Evolutionary conservation across 108 stramenopile genomes (phyloP).

Genomic region (Mediolabrus comicus): DNA sequence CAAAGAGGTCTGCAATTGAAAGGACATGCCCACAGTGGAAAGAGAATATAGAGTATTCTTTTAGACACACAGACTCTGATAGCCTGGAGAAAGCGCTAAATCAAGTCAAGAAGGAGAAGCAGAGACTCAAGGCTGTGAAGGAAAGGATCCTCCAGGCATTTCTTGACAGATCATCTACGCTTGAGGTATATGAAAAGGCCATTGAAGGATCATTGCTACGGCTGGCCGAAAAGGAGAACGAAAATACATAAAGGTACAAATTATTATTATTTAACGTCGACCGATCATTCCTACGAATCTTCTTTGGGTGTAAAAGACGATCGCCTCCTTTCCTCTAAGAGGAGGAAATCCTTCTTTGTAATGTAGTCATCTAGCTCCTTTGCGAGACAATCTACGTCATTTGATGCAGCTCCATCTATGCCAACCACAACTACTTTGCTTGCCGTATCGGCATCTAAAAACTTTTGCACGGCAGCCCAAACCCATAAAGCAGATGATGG

Average conservation of each 20-base stretch:
- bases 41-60: slow-evolving; percentile 27
- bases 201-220: slow-evolving; percentile 17
- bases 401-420: neutral
- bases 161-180: slow-evolving; percentile 21
- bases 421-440: slow-evolving; percentile 49
- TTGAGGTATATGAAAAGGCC: slow-evolving; percentile 33
- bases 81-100: slow-evolving; percentile 11
- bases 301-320: slow-evolving; percentile 9
- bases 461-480: slow-evolving; percentile 50
- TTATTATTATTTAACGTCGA: neutral
- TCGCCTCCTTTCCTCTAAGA: slow-evolving; percentile 28
- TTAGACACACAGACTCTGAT: slow-evolving; percentile 18
- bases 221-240: slow-evolving; percentile 2
- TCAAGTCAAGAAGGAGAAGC: slow-evolving; percentile 10
- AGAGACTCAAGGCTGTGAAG: slow-evolving; percentile 19
- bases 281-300: neutral
- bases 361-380: slow-evolving; percentile 22
- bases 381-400: neutral
- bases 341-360: slow-evolving; percentile 10
- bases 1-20: slow-evolving; percentile 20
- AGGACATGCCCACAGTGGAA: slow-evolving; percentile 28
- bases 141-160: slow-evolving; percentile 31
- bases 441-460: slow-evolving; percentile 58
- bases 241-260: neutral
- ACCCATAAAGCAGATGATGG: slow-evolving; percentile 45